phyloP scores from a whole-genome alignment of 2,329 filamentous ascomycete species.

The Lecanicillium sp. region DNA sequence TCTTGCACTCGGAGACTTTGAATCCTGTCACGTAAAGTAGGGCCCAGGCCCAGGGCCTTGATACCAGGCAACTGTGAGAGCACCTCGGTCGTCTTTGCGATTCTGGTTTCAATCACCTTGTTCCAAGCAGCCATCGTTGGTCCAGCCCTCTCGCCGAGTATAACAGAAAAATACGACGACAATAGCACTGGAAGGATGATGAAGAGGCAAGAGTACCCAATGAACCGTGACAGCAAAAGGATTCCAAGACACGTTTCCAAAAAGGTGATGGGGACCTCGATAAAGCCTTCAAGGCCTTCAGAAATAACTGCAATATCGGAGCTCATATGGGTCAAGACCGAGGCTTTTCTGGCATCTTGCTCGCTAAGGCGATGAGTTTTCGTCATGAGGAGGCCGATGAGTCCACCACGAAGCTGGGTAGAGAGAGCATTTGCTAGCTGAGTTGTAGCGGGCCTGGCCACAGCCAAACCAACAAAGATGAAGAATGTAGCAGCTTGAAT shows the following conservation, averaged over 20 bases:
- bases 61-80: slow-evolving; percentile 2
- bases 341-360: slow-evolving; percentile 23
- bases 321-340: slow-evolving; percentile 10
- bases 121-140: neutral
- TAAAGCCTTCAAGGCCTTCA: neutral
- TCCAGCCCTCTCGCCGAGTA: neutral
- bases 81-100: neutral
- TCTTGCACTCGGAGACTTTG: neutral
- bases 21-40: neutral
- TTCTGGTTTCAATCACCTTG: neutral
- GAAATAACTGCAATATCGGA: slow-evolving; percentile 2
- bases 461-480: neutral
- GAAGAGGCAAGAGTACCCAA: slow-evolving; percentile 1
- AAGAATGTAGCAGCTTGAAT: neutral
- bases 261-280: neutral
- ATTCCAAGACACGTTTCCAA: neutral
- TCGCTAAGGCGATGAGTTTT: slow-evolving; percentile 32
- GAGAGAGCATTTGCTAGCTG: slow-evolving; percentile 19
- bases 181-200: neutral
- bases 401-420: slow-evolving; percentile 25
- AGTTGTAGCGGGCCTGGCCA: neutral
- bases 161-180: neutral
- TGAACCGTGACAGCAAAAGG: neutral
- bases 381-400: slow-evolving; percentile 41
- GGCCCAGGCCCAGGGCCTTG: slow-evolving; percentile 6